Base-by-base conservation (phyloP, 345 rosid genomes). In the Jatropha curcas region DNA sequence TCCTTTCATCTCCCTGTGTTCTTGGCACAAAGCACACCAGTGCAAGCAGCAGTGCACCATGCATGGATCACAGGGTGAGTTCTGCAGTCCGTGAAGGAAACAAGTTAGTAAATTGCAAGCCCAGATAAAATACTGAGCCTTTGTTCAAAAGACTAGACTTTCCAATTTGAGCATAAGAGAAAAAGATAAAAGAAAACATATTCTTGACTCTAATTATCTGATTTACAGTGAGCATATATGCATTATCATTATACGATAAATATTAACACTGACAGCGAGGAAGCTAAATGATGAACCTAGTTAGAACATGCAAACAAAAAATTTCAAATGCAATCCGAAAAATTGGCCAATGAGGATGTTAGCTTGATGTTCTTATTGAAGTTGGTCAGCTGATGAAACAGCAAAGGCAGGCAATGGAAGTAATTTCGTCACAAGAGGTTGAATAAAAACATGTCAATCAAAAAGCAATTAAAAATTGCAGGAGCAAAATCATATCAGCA, bases 31-130 rank as follows among this genome's bases (percentile, higher is more conserved):
- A 62, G 79, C 71, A 70, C 79, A 70, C 65, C 66, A 70, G 53
- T 70, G 79, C 70, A 76, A 28, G 68, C 71, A 69, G 70, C 74
- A 70, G 60, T 76, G 79, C 50, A 76, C 74, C 74, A 71, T 27
- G 25, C 71, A 76, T 35, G 71, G 75, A 30, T 70, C 71, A 57
- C 99, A 91, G 0, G 98, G 98, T 35, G 99, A 84, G 80, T 91
- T 91, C 96, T 95, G 90, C 83, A 65, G 33, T 71, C 35, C 60
- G 71, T 45, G n/a, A 80, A 76, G 70, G 37, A 24, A 7, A 20
- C 31, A 63, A 35, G 70, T 60, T 14, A 61, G 68, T 14, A 51
- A 65, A 28, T n/a, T 25, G 28, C 56, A 22, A n/a, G 24, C 16
- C n/a, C 45, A 51, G 60, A 14, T 37, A 25, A 17, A 33, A 24